Evolutionary conservation across 768 basidiomycete species (phyloP).

Genomic region (Xerocomellus chrysenteron): DNA sequence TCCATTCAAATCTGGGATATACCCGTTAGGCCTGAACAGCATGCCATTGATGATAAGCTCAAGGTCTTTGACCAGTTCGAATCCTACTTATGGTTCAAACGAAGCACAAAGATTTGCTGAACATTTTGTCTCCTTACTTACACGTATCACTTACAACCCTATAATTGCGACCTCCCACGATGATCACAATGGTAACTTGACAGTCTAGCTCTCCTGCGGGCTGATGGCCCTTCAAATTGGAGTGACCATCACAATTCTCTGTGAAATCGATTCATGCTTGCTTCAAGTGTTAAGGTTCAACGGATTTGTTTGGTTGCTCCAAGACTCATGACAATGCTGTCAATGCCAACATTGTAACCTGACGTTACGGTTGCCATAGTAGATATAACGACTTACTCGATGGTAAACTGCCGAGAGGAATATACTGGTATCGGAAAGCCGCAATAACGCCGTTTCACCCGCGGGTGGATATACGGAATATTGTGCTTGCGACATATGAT

Average conservation of each 20-base stretch:
- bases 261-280: not conserved
- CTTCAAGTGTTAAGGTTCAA: not conserved
- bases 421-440: not conserved
- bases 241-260: not conserved
- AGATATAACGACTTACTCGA: not conserved
- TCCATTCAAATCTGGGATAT: constrained; percentile 1
- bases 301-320: not conserved
- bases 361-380: not conserved
- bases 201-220: not conserved
- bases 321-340: not conserved
- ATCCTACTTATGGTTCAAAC: not conserved
- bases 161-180: not conserved
- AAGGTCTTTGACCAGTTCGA: not conserved
- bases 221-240: not conserved
- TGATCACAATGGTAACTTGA: not conserved
- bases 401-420: not conserved
- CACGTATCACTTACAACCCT: not conserved
- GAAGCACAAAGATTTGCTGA: not conserved
- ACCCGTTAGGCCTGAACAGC: constrained; percentile 1
- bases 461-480: not conserved
- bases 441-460: constrained; percentile 10
- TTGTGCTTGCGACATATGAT: not conserved
- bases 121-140: not conserved
- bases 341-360: not conserved
- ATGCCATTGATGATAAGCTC: constrained; percentile 12